phyloP scores from a whole-genome alignment of 352 stramenopile species.

The Plasmopara halstedii region DNA sequence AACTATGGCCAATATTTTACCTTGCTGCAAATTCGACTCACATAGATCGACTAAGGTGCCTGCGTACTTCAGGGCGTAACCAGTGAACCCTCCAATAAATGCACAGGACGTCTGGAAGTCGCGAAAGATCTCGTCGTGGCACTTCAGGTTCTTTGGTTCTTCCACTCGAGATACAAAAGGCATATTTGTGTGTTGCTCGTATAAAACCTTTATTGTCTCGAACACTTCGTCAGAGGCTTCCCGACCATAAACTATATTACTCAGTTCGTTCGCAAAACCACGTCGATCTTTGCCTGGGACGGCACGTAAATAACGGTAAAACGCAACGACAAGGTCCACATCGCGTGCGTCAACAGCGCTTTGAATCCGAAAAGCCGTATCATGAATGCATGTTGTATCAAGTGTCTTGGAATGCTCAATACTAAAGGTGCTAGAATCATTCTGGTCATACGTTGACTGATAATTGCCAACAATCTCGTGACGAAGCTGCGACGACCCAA shows the following conservation, averaged over 20 bases:
- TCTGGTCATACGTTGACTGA: slow-evolving; percentile 67
- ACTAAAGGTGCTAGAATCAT: neutral
- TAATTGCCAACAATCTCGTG: slow-evolving; percentile 82
- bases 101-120: slow-evolving; percentile 25
- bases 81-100: slow-evolving; percentile 37
- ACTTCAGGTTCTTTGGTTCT: slow-evolving; percentile 22
- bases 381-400: neutral
- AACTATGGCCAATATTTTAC: slow-evolving; percentile 25
- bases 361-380: slow-evolving; percentile 5
- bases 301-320: slow-evolving; percentile 73
- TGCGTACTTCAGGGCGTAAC: slow-evolving; percentile 65
- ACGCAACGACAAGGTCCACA: slow-evolving; percentile 63
- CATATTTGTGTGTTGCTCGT: slow-evolving; percentile 15
- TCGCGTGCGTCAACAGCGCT: slow-evolving; percentile 54
- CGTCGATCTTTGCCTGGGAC: slow-evolving; percentile 24
- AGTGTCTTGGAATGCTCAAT: slow-evolving; percentile 1
- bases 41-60: slow-evolving; percentile 41
- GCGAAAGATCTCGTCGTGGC: slow-evolving; percentile 25
- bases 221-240: slow-evolving; percentile 55
- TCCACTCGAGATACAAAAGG: slow-evolving; percentile 25
- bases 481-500: slow-evolving; percentile 45
- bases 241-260: slow-evolving; percentile 31
- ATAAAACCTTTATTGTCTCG: slow-evolving; percentile 31
- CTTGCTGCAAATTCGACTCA: slow-evolving; percentile 18
- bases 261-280: slow-evolving; percentile 33